These are phyloP conservation scores for Ceratobasidium sp. DNA, from an alignment of 1,284 basidiomycete genomes.

Conservation along the genomic window DNA sequence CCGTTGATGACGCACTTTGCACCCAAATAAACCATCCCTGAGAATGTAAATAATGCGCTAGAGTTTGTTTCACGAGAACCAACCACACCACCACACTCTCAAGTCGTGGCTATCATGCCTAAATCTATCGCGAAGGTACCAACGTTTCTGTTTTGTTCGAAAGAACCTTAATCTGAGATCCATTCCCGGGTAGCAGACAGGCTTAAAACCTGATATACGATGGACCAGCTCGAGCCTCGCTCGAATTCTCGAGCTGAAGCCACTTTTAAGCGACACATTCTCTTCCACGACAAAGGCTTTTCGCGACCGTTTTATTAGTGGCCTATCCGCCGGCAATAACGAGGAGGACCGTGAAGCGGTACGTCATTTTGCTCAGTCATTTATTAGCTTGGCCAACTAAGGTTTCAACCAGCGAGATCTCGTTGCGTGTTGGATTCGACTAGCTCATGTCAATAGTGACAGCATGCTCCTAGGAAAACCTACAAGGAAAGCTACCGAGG, in stretches of 20 bases:
- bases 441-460: not conserved
- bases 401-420: not conserved
- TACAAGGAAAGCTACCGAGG: not conserved
- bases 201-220: not conserved
- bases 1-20: conserved; percentile 3
- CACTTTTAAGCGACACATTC: not conserved
- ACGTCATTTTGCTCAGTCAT: not conserved
- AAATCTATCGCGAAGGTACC: not conserved
- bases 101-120: not conserved
- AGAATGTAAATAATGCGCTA: conserved; percentile 17
- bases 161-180: not conserved
- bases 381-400: not conserved
- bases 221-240: conserved; percentile 14
- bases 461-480: not conserved
- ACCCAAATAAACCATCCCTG: conserved; percentile 11
- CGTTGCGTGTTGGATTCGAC: not conserved
- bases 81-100: conserved; percentile 1
- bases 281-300: not conserved
- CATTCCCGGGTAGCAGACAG: not conserved
- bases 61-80: not conserved
- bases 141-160: not conserved
- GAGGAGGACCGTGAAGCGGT: conserved; percentile 4
- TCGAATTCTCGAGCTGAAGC: not conserved
- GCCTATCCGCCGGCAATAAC: not conserved
- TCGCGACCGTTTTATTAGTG: not conserved